Evolutionary conservation across 1,284 basidiomycete genomes (phyloP), one percentile per base, ranked within the genome.

Genomic region (Cerioporus squamosus): DNA sequence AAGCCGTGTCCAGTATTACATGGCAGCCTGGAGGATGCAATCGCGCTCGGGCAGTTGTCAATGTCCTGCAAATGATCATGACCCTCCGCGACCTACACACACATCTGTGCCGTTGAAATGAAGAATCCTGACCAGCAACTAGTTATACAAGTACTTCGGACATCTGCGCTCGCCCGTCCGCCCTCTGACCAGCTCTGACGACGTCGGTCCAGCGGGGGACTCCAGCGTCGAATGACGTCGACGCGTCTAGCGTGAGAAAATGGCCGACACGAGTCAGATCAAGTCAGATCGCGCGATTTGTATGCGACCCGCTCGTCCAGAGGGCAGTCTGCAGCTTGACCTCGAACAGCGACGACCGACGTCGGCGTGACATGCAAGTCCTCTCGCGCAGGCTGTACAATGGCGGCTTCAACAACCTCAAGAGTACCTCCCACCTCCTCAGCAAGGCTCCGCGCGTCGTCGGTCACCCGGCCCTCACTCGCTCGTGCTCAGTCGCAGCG

Each of bases 401-500:
- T 64, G 70, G 70, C 63, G 70, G 70, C 51, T 72, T 72, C 66
- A 70, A 72, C 64, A 69, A 70, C 51, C 68, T 72, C 67, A 70
- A 68, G 54, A 63, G 68, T 40, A 66, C 70, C 22, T 57, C 61
- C 17, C 69, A 65, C 12, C 65, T 70, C 53, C 61, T 70, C 43
- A 60, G 67, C 48, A 64, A 67, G 54, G 63, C 66, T 5, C 68
- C 69, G 23, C 59, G 62, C 57, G 51, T 57, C 55, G 61, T 67
- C 60, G 59, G 53, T 42, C 62, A 59, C 24, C 60, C 63, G 22
- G 57, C 62, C 3, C 54, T 58, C 57, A 62, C 60, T 49, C 65
- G 61, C 38, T 64, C 63, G 26, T 67, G 65, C 59, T 56, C 63
- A 36, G 55, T 65, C 59, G 58, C 64, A 53, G 59, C 62, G 3